Base-by-base conservation (phyloP, 805 yeast species). In the Wickerhamiella occidentalis region DNA sequence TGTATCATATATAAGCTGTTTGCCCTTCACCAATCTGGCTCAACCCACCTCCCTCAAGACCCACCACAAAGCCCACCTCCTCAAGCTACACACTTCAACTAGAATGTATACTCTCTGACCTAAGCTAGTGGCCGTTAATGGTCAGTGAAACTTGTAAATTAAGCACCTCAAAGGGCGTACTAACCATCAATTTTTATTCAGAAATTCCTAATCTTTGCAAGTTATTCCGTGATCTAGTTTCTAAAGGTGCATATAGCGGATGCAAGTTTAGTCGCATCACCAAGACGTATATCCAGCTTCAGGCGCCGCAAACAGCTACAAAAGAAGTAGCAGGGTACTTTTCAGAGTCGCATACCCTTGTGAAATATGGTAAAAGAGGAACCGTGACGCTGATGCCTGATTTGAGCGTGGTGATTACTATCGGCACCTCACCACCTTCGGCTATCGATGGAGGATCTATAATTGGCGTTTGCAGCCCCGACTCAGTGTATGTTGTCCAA, bases 391-490 rank as follows among this genome's bases (percentile, higher is more conserved):
- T 43, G 6, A 6, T 18, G 26, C 29, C 26, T 11, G 46, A 43
- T 30, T 21, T 29, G 18, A 43, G 46, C 18, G 19, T 43, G 9
- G 13, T 43, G 11, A 29, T 43, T 18, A 43, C 46, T 18, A 30
- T 28, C 12, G 28, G 26, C n/a, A 21, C 28, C 17, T 4, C 19
- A 15, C 26, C 19, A 11, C 26, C 36, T 22, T 22, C 38, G 17
- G 38, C 25, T 11, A 13, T 30, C 15, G 40, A 43, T 7, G 19
- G 33, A 4, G 33, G 38, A n/a, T 25, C 29, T 3, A n/a, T 43
- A 12, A 30, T 43, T 12, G 46, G 46, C 12, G 29, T 19, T 2
- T 15, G 29, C 13, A 30, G 22, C 37, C 4, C 22, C 18, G 29
- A 29, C 3, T 43, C 46, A n/a, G 17, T 30, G 8, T 43, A 17